Percentiles rank a stretch among this genome's conserved stretches.
Conservation (phyloP, 805 yeast species). For the Torulaspora indica region DNA sequence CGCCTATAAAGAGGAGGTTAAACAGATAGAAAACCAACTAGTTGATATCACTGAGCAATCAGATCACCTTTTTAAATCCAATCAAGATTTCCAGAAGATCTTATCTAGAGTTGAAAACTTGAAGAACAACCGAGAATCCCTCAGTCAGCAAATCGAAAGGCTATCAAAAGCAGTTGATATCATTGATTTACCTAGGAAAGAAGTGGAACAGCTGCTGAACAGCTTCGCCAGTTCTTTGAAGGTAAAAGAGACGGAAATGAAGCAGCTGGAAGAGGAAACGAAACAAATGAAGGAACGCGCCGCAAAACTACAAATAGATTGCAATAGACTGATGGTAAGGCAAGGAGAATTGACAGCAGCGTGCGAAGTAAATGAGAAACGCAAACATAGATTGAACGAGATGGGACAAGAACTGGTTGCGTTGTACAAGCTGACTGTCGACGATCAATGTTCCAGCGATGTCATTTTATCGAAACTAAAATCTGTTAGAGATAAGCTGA, state of each 20-base stretch:
- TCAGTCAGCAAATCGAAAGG: conserved; percentile 49
- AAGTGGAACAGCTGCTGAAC: conserved; percentile 38
- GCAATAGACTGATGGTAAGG: conserved; percentile 40
- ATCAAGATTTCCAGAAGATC: conserved; percentile 75
- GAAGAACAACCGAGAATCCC: conserved; percentile 43
- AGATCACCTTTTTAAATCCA: conserved; percentile 61
- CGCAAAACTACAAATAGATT: conserved; percentile 30
- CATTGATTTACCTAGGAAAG: conserved; percentile 34
- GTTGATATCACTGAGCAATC: conserved; percentile 52
- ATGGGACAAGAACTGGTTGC: conserved; percentile 2
- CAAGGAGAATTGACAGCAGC: conserved; percentile 55
- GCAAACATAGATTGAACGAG: conserved; percentile 17
- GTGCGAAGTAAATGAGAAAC: conserved; percentile 26
- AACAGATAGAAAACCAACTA: conserved; percentile 46
- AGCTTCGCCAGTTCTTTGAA: conserved; percentile 39
- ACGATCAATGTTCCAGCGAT: neutral
- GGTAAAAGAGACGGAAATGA: conserved; percentile 32
- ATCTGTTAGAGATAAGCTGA: neutral
- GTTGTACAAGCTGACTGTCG: neutral
- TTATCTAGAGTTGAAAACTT: conserved; percentile 59
- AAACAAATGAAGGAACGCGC: conserved; percentile 24
- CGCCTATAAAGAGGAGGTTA: conserved; percentile 45
- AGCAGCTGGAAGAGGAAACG: conserved; percentile 24
- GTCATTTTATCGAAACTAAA: conserved; percentile 3
- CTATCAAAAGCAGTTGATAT: conserved; percentile 33